Base-by-base conservation (phyloP, 441 rosid genomes). In the Populus hybrid region DNA sequence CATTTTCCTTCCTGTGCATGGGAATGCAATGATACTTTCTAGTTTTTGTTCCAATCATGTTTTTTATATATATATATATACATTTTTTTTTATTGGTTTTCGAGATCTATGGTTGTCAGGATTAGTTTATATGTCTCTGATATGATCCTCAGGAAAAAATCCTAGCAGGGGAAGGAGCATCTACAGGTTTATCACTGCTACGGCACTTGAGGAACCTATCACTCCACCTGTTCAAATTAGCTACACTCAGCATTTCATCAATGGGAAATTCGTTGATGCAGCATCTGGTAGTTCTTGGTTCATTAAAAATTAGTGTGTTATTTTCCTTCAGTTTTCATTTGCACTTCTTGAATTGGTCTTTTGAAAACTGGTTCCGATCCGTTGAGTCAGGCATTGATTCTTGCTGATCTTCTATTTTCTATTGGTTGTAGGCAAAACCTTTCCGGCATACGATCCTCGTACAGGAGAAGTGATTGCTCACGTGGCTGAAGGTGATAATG, bases 221-320 rank as follows among this genome's bases (percentile, higher is more conserved):
- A 83, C 70, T 54, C 95, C 97, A 0, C 82, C 90, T 1, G 92
- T 92, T 81, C 82, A 88, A 80, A 86, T 90, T 12, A 71, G 82
- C 59, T 72, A 86, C 78, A 89, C 91, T 36, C 89, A 90, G 87
- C 91, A 88, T 79, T 77, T 91, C 65, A 93, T 95, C 77, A 81
- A 93, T 84, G 98, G 98, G 36, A 75, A 93, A 69, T 89, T 86
- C 76, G 94, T 93, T 3, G 94, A 90, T 76, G 80, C 98, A 6
- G 92, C 89, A 65, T 93, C 97, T 77, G 99, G 97, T 76, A 65
- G 23, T 61, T 5, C 10, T 71, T 85, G 24, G 30, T 61, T 69
- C 67, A 12, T 30, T 2, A 35, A 21, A 24, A 32, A 18, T 23
- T 42, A 30, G 32, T 40, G 34, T 30, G 21, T 9, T 30, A 30